Evolutionary conservation across 192 early-diverging fungal genomes (phyloP).

Genomic region (Funneliformis mosseae): DNA sequence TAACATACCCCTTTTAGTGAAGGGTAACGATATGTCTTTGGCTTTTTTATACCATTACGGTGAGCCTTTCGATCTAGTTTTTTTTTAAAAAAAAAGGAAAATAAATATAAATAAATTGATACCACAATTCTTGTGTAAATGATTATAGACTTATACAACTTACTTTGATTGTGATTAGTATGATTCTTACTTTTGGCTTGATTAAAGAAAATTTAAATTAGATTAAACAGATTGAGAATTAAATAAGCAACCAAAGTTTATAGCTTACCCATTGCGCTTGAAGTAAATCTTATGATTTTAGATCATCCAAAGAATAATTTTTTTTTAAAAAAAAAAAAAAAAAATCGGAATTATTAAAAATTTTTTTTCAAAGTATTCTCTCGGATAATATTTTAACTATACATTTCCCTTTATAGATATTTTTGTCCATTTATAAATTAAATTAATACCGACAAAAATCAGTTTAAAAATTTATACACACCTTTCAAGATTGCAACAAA

Average conservation of each 20-base stretch:
- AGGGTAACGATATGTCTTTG: conserved; percentile 82
- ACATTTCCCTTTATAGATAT: no score
- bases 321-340: not conserved
- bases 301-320: not conserved
- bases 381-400: no score
- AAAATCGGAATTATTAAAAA: not conserved
- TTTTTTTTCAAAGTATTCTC: not conserved
- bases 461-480: not conserved
- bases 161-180: conserved; percentile 99
- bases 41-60: conserved; percentile 99
- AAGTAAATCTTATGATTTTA: not conserved
- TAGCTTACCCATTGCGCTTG: not conserved
- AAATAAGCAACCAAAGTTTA: not conserved
- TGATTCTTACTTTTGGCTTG: conserved; percentile 97
- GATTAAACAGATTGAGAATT: not conserved
- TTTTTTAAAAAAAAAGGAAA: conserved; percentile 12
- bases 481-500: not conserved
- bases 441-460: no score
- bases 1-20: conserved; percentile 97
- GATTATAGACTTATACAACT: conserved; percentile 32
- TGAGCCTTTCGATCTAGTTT: conserved; percentile 90
- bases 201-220: not conserved
- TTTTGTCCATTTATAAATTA: no score
- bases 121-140: not conserved
- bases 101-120: conserved; percentile 6